A percentile compares a stretch with the other conserved stretches of the same genome.
These are phyloP conservation scores for Vaccinium vitisidaea DNA, from an alignment of 148 eudicot species.

Conservation along the genomic window DNA sequence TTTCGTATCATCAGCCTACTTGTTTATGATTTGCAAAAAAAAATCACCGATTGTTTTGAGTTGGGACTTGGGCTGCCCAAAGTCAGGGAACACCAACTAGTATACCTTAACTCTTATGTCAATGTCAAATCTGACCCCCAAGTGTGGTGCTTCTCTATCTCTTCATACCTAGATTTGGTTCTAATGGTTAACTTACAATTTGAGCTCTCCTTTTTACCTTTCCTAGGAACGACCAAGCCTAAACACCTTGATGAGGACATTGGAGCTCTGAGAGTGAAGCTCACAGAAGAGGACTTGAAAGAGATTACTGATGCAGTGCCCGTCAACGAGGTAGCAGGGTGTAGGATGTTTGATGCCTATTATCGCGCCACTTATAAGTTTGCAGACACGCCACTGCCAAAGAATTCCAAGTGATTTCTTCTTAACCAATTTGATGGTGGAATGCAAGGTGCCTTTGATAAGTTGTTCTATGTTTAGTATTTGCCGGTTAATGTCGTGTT, in stretches of 20 bases:
- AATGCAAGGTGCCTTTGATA: not conserved
- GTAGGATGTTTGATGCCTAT: conserved; percentile 2
- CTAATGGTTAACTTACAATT: not conserved
- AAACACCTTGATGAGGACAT: conserved; percentile 43
- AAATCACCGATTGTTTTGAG: not conserved
- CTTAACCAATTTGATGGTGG: not conserved
- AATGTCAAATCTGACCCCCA: not conserved
- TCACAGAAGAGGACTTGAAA: conserved; percentile 34
- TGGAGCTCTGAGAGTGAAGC: conserved; percentile 41
- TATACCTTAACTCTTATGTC: not conserved
- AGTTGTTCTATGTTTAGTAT: not conserved
- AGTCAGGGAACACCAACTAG: not conserved
- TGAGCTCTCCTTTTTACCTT: not conserved
- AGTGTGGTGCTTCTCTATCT: not conserved
- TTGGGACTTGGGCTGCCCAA: not conserved
- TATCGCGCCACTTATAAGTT: conserved; percentile 14
- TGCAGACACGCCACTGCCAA: conserved; percentile 22
- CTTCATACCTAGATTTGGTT: not conserved
- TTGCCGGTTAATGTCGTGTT: not conserved
- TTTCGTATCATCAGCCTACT: not conserved
- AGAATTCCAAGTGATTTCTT: not conserved
- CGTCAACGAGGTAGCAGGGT: conserved; percentile 31
- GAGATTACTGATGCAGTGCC: conserved; percentile 49
- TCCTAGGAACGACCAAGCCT: conserved; percentile 42
- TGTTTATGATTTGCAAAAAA: not conserved